These are phyloP conservation scores for Tolypocladium ophioglossoides DNA, from an alignment of 2,329 filamentous ascomycete species.

Conservation along the genomic window DNA sequence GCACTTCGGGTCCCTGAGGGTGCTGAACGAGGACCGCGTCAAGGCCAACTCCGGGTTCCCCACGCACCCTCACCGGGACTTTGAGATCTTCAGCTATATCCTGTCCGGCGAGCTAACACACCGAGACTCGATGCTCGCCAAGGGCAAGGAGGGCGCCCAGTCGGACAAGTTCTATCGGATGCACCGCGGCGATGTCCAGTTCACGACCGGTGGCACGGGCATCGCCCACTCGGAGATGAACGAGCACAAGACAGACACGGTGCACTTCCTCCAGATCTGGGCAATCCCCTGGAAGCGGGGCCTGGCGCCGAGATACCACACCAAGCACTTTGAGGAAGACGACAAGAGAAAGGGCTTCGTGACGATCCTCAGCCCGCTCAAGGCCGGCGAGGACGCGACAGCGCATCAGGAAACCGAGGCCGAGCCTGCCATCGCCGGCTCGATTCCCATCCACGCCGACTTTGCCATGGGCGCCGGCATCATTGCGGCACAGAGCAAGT, in stretches of 20 bases:
- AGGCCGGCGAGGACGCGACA: slow-evolving; percentile 52
- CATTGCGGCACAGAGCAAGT: slow-evolving; percentile 52
- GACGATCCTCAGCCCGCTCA: slow-evolving; percentile 64
- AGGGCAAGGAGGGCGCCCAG: slow-evolving; percentile 47
- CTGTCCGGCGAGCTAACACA: slow-evolving; percentile 80
- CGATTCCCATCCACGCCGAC: slow-evolving; percentile 77
- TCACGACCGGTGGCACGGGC: slow-evolving; percentile 76
- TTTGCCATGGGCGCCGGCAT: slow-evolving; percentile 74
- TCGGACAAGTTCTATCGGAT: slow-evolving; percentile 60
- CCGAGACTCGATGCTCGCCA: slow-evolving; percentile 73
- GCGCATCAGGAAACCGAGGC: slow-evolving; percentile 52
- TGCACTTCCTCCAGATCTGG: slow-evolving; percentile 88
- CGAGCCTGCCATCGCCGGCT: slow-evolving; percentile 48
- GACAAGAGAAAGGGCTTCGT: slow-evolving; percentile 62
- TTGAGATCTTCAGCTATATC: slow-evolving; percentile 85
- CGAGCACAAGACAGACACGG: slow-evolving; percentile 57
- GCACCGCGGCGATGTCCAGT: slow-evolving; percentile 74
- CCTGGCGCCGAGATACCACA: slow-evolving; percentile 67
- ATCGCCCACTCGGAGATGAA: slow-evolving; percentile 78
- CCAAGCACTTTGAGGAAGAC: slow-evolving; percentile 59
- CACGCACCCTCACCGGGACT: slow-evolving; percentile 75
- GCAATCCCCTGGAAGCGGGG: slow-evolving; percentile 66
- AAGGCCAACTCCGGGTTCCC: slow-evolving; percentile 66
- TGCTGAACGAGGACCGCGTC: slow-evolving; percentile 85
- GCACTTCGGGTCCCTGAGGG: slow-evolving; percentile 65